A percentile compares a stretch with the other conserved stretches of the same genome.
phyloP scores from a whole-genome alignment of 2,329 filamentous ascomycete species.

The Alternaria sp. region DNA sequence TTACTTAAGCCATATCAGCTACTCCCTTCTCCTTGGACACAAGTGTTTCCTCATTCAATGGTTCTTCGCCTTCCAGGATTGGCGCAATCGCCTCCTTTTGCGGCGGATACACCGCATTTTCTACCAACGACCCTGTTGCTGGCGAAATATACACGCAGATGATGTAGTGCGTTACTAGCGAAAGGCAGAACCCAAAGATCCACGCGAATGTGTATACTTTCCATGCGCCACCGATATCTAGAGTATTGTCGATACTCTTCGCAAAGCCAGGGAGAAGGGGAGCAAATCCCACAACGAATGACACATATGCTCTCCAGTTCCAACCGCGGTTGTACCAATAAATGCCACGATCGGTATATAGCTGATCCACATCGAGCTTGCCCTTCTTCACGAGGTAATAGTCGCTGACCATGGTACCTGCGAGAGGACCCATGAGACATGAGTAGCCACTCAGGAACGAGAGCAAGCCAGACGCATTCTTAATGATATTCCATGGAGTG shows the following conservation, averaged over 20 bases:
- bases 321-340: constrained; percentile 46
- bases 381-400: constrained; percentile 48
- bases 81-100: constrained; percentile 38
- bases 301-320: constrained; percentile 47
- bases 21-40: constrained; percentile 40
- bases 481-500: constrained; percentile 51
- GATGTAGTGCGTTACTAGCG: constrained; percentile 49
- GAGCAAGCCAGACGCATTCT: constrained; percentile 46
- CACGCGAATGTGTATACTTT: constrained; percentile 55
- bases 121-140: constrained; percentile 43
- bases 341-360: constrained; percentile 44
- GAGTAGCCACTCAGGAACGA: constrained; percentile 49
- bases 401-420: constrained; percentile 46
- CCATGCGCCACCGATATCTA: constrained; percentile 53
- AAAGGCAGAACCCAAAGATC: constrained; percentile 53
- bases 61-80: constrained; percentile 34
- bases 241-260: constrained; percentile 48
- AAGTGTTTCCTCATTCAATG: constrained; percentile 27
- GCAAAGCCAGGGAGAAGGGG: constrained; percentile 51
- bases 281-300: constrained; percentile 43
- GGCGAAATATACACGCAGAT: constrained; percentile 53
- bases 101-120: constrained; percentile 50
- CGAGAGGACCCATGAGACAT: constrained; percentile 49
- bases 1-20: constrained; percentile 21
- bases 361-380: constrained; percentile 45